Evolutionary conservation across 306 rosid species (phyloP).

Genomic region (Hippophae tibetana): DNA sequence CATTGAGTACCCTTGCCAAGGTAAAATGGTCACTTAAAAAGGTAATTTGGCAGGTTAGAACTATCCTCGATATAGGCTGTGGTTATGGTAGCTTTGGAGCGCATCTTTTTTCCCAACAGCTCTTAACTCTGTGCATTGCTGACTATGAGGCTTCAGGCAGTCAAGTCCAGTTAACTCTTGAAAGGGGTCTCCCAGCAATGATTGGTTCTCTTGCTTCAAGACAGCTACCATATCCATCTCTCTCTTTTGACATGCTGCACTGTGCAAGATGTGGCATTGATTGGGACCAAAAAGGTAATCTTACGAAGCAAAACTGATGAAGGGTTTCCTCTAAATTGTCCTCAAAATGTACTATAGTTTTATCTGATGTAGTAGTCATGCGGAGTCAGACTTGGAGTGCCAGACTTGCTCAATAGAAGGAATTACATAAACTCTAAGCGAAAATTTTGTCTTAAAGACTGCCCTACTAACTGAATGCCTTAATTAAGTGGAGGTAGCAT

Average conservation of each 20-base stretch:
- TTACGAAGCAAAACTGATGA: not conserved
- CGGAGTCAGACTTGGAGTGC: not conserved
- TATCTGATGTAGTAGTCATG: not conserved
- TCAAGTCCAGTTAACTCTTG: constrained; percentile 96
- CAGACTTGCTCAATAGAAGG: no score
- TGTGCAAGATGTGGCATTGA: constrained; percentile 92
- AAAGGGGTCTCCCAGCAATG: constrained; percentile 99
- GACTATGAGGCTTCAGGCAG: constrained; percentile 97
- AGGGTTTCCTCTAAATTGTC: constrained; percentile 1
- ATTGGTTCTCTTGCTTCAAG: constrained; percentile 72
- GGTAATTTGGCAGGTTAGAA: constrained; percentile 68
- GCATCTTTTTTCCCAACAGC: constrained; percentile 83
- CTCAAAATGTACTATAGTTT: not conserved
- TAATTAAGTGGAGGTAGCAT: no score
- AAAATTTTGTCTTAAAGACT: no score
- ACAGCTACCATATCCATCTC: constrained; percentile 93
- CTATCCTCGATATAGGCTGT: constrained; percentile 89
- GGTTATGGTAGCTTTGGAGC: constrained; percentile 99
- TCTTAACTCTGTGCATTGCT: constrained; percentile 90
- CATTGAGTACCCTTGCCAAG: constrained; percentile 1
- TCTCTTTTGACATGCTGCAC: constrained; percentile 95
- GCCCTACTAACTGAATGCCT: no score
- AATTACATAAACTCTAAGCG: no score
- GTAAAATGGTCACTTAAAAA: constrained; percentile 13
- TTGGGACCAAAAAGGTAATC: constrained; percentile 82